Base-by-base conservation (phyloP, 352 stramenopile species). In the Pythium rishiriense region DNA sequence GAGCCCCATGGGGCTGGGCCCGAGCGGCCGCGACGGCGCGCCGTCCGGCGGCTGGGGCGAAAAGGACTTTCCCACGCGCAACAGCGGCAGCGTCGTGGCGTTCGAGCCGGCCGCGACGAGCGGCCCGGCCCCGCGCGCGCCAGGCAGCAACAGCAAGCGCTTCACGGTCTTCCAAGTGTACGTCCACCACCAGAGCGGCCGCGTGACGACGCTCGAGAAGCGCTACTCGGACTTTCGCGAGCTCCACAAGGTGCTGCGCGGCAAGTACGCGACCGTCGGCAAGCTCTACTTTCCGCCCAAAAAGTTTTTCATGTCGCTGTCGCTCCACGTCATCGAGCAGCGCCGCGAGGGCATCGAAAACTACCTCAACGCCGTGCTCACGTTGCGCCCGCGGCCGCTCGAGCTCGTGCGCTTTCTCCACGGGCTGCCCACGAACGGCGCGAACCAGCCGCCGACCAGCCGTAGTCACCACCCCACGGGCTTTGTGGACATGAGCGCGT, bases 301-400 rank as follows among this genome's bases (percentile, higher is more conserved):
- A 54, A 91, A 92, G 58, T 91, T 93, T 62, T 95, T 95, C 62
- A 83, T 89, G 69, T 94, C 85, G 47, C 64, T 93, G n/a, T 95
- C 87, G 31, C 71, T 95, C 15, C 81, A 90, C 55, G 87, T 95
- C 42, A 95, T 95, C 64, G 85, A 93, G 66, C 87, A 95, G 58
- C 83, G 87, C 14, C 83, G 85, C 15, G 79, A 92, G 48, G 85
- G 73, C 12, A 90, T 95, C 33, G 87, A 93, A 61, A 87, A 78
- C 58, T 95, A 95, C 67, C 73, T 95, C 63, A 92, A 93, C 68
- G 76, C 82, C 14, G 74, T 95, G 22, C 68, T 95, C 59, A 80
- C 83, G 37, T 60, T 95, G 21, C 75, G 79, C 14, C 83, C 87
- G 37, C 76, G 87, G 7, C 85, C 87, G 2, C 47, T 70, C 7